Percentiles rank a stretch among this genome's conserved stretches.
Evolutionary conservation across 2,329 filamentous ascomycete species (phyloP).

Genomic region (Ambrosiella xylebori): DNA sequence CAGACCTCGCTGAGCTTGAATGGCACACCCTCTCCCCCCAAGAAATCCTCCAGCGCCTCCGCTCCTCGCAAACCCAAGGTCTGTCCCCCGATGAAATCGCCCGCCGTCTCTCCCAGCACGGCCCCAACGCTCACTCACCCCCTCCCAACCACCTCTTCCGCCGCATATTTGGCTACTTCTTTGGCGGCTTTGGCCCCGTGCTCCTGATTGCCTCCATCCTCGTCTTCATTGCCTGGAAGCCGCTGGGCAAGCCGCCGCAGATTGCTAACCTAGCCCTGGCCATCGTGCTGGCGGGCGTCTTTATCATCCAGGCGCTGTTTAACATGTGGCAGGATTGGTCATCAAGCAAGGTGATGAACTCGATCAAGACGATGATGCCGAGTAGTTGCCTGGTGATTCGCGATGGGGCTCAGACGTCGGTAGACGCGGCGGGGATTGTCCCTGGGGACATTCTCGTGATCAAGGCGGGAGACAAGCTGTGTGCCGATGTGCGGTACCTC

Average conservation of each 20-base stretch:
- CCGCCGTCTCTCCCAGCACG: slow-evolving; percentile 40
- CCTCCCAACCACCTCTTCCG: slow-evolving; percentile 42
- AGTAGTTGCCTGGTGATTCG: slow-evolving; percentile 62
- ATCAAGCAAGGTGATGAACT: slow-evolving; percentile 58
- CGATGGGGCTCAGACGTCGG: slow-evolving; percentile 51
- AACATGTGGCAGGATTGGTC: slow-evolving; percentile 61
- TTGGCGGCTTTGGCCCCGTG: slow-evolving; percentile 59
- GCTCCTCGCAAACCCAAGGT: slow-evolving; percentile 37
- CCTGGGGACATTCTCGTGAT: slow-evolving; percentile 85
- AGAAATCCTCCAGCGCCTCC: slow-evolving; percentile 42
- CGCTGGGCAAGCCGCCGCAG: slow-evolving; percentile 52
- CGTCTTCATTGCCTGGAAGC: slow-evolving; percentile 62
- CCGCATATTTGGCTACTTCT: slow-evolving; percentile 44
- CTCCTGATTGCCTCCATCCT: slow-evolving; percentile 51
- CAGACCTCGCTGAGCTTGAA: slow-evolving; percentile 45
- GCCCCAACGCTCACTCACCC: slow-evolving; percentile 48
- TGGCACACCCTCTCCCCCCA: slow-evolving; percentile 46
- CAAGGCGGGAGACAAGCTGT: slow-evolving; percentile 79
- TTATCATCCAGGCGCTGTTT: slow-evolving; percentile 51
- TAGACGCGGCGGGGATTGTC: slow-evolving; percentile 91
- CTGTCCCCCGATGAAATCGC: slow-evolving; percentile 41
- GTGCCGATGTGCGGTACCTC: slow-evolving; percentile 65
- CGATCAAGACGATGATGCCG: slow-evolving; percentile 65
- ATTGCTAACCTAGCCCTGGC: slow-evolving; percentile 54
- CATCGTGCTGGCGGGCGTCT: slow-evolving; percentile 55